Evolutionary conservation across 257 asterid genomes (phyloP), one percentile per base, ranked within the genome.

Genomic region (Nemophila menziesii): DNA sequence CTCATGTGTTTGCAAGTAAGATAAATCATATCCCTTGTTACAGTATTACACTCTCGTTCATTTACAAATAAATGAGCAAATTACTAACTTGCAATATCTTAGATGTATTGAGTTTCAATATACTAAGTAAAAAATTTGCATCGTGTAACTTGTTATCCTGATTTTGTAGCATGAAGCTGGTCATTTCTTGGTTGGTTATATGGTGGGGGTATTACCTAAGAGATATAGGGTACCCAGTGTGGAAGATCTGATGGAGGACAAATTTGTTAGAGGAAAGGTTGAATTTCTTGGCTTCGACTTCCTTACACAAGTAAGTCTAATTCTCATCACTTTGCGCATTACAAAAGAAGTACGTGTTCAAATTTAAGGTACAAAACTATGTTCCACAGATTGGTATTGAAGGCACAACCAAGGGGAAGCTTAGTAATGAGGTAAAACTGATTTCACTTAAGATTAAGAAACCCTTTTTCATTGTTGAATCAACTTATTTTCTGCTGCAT

Each of bases 161-260:
- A 19, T 33, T 42, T 37, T 64, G 49, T 75, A 81, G 93, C 93
- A 81, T 57, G 93, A 81, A 69, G 93, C 78, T 5, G 93, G 93
- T 15, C 93, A 81, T 58, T 81, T 81, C 65, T 75, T 81, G 5
- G 76, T 72, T 42, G 86, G 86, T 14, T 81, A 78, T 58, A 59
- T 78, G 78, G 69, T 78, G 16, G 93, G 93, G 58, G 73, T 75
- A 55, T 58, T 81, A 48, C 90, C 86, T 19, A 70, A 51, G 62
- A 67, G 78, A 62, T 81, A 72, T 62, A 62, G 57, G 54, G 59
- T 81, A 44, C 92, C 86, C 2, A 62, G 73, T 41, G 24, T 72
- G 61, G 73, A 81, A 57, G 86, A 78, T 58, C 49, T 78, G 46
- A 22, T 46, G 56, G 62, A 51, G 58, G 80, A 75, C 55, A 66